Conservation (phyloP, 192 early-diverging fungal species). For the Coemansia sp. region DNA sequence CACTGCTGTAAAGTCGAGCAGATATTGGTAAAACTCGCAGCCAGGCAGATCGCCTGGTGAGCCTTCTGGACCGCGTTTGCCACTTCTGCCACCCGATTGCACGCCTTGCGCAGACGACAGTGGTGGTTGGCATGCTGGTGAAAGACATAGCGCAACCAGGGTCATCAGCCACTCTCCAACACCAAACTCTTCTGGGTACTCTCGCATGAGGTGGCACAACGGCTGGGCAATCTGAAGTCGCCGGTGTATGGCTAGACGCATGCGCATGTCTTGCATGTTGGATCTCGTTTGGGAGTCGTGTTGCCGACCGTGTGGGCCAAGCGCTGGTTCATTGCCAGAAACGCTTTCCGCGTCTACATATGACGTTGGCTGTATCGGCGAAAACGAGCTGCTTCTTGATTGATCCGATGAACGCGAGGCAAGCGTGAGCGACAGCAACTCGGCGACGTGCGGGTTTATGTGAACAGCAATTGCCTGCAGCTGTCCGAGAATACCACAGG, state of each 20-base stretch:
- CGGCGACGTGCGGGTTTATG: conserved; percentile 15
- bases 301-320: neutral
- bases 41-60: neutral
- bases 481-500: conserved; percentile 33
- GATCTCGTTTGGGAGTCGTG: neutral
- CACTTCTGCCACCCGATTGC: neutral
- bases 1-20: conserved; percentile 43
- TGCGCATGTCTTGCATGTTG: neutral
- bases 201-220: conserved; percentile 32
- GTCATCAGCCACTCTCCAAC: conserved; percentile 47
- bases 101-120: neutral
- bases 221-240: conserved; percentile 34
- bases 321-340: neutral
- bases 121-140: conserved; percentile 20
- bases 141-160: conserved; percentile 34
- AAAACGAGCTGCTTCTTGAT: neutral
- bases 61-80: neutral
- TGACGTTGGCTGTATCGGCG: neutral
- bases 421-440: conserved; percentile 12
- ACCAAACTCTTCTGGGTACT: conserved; percentile 45
- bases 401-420: neutral
- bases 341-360: neutral
- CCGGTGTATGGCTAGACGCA: conserved; percentile 27
- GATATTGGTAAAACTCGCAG: conserved; percentile 14
- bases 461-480: conserved; percentile 31